Percentiles rank a stretch among this genome's conserved stretches.
phyloP scores from a whole-genome alignment of 1,284 basidiomycete genomes.

The Puccinia hordei region DNA sequence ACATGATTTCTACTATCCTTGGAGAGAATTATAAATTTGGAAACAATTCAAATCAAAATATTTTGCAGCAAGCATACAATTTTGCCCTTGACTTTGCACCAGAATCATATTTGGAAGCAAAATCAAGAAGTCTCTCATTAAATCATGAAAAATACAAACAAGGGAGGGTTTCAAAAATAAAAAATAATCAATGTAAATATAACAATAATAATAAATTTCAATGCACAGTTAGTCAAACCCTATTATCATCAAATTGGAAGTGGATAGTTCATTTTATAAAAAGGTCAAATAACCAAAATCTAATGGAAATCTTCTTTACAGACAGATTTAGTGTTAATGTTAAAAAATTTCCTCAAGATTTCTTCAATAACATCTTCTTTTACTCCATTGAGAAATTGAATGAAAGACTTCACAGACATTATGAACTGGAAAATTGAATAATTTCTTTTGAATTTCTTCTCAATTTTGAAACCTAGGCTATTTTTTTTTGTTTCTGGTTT shows the following conservation, averaged over 20 bases:
- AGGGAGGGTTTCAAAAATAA: no score
- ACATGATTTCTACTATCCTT: neutral
- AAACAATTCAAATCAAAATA: neutral
- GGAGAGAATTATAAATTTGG: neutral
- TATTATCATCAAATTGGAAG: neutral
- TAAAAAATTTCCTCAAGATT: neutral
- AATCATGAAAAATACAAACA: neutral
- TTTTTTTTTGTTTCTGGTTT: no score
- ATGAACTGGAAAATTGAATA: no score
- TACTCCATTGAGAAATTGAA: slow-evolving; percentile 1
- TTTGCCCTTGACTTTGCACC: neutral
- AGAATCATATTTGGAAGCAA: neutral
- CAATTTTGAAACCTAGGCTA: no score
- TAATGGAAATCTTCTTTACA: neutral
- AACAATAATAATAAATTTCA: neutral
- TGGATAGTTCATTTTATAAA: neutral
- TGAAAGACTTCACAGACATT: neutral
- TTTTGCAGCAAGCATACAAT: neutral
- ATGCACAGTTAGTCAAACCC: neutral
- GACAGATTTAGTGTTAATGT: no score
- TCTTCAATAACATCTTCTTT: slow-evolving; percentile 1
- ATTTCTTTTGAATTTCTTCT: no score
- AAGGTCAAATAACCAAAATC: neutral
- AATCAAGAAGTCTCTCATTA: no score
- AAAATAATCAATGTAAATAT: no score